Evolutionary conservation across 1,284 basidiomycete genomes (phyloP).

Genomic region (Tilletia indica): DNA sequence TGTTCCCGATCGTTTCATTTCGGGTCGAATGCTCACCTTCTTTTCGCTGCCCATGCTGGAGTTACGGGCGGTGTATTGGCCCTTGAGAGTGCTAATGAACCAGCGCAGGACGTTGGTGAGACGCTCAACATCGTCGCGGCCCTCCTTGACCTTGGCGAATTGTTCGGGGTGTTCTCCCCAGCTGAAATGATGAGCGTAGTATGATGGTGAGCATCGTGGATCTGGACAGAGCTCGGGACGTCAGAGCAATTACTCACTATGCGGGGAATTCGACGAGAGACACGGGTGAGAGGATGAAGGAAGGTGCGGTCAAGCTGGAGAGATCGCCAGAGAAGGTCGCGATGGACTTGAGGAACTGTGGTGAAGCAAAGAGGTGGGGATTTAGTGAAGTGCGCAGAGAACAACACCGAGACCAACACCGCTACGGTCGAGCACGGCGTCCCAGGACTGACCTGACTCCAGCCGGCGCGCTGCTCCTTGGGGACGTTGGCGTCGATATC

Average conservation of each 20-base stretch:
- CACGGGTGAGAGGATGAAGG: slow-evolving; percentile 59
- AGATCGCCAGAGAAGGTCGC: slow-evolving; percentile 70
- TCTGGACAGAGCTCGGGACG: neutral
- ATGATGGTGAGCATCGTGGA: neutral
- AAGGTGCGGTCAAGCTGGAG: slow-evolving; percentile 87
- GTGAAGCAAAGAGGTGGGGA: neutral
- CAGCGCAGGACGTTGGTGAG: slow-evolving; percentile 53
- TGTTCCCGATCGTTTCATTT: no score
- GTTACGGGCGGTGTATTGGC: slow-evolving; percentile 74
- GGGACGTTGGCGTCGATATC: slow-evolving; percentile 37
- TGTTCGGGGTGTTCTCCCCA: slow-evolving; percentile 55
- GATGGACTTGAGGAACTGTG: slow-evolving; percentile 50
- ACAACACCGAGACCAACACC: neutral
- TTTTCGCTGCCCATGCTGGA: slow-evolving; percentile 79
- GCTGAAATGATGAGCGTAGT: slow-evolving; percentile 12
- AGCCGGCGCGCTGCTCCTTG: slow-evolving; percentile 45
- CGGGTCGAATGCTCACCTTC: slow-evolving; percentile 62
- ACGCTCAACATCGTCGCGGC: slow-evolving; percentile 52
- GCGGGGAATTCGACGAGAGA: slow-evolving; percentile 53
- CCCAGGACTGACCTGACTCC: slow-evolving; percentile 31
- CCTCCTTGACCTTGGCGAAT: slow-evolving; percentile 42
- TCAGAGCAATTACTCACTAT: slow-evolving; percentile 27
- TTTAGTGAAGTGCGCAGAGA: neutral
- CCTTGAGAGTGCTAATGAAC: slow-evolving; percentile 72
- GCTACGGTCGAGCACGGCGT: neutral